Evolutionary conservation across 345 rosid genomes (phyloP).

Genomic region (Passiflora organensis): DNA sequence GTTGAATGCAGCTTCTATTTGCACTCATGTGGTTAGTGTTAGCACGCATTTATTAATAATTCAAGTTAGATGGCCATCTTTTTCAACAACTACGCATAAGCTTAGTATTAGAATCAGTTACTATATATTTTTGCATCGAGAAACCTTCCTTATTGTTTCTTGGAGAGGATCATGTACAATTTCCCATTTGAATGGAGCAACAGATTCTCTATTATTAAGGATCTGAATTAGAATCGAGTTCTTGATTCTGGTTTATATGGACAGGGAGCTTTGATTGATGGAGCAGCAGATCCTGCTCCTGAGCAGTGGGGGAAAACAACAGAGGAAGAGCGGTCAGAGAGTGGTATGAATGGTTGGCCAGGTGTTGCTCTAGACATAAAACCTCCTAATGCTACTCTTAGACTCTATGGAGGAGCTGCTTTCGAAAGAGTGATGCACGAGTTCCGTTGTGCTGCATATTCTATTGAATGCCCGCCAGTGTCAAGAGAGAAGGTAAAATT

Average conservation of each 20-base stretch:
- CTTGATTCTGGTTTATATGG: conserved; percentile 17
- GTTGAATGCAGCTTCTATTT: conserved; percentile 73
- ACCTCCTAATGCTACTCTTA: conserved; percentile 88
- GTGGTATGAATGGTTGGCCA: conserved; percentile 96
- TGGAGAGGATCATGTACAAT: no score
- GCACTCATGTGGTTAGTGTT: conserved; percentile 88
- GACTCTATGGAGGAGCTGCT: conserved; percentile 98
- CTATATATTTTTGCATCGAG: no score
- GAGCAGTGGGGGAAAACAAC: conserved; percentile 98
- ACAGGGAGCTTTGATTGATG: conserved; percentile 87
- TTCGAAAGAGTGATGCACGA: conserved; percentile 94
- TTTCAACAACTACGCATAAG: no score
- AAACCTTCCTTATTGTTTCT: no score
- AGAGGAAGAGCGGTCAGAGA: conserved; percentile 70
- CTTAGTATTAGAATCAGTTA: no score
- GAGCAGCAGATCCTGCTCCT: conserved; percentile 97
- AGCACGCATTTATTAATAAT: no score
- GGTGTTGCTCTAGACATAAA: conserved; percentile 63
- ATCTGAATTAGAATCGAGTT: no score
- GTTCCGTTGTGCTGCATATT: conserved; percentile 91
- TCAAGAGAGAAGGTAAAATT: conserved; percentile 86
- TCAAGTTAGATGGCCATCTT: no score
- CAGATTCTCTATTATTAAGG: no score
- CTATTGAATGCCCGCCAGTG: conserved; percentile 85
- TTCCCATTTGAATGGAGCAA: no score